A percentile compares a stretch with the other conserved stretches of the same genome.
phyloP scores from a whole-genome alignment of 768 basidiomycete species.

The Mycena kentingensis region DNA sequence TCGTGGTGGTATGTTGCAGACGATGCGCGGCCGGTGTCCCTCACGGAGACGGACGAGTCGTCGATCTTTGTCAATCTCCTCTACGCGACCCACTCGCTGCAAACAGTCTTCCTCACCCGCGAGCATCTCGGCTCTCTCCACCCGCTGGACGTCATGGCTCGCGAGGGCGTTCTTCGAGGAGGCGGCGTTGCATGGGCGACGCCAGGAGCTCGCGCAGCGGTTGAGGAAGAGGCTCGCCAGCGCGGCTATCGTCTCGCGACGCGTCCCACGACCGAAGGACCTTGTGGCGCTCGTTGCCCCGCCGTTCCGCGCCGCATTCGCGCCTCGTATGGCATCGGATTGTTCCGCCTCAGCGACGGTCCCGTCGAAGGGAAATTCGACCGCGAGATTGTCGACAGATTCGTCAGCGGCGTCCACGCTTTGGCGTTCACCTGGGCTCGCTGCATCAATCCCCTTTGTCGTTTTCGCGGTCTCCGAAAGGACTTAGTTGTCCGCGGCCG shows the following conservation, averaged over 20 bases:
- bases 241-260: neutral
- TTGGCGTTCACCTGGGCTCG: neutral
- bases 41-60: neutral
- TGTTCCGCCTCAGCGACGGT: neutral
- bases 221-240: neutral
- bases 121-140: neutral
- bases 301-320: neutral
- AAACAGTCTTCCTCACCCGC: neutral
- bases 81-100: neutral
- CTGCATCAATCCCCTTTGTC: neutral
- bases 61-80: neutral
- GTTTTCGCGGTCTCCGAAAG: neutral
- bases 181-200: neutral
- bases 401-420: neutral
- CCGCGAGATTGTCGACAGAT: neutral
- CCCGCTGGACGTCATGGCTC: neutral
- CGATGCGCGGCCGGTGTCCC: no score
- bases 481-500: neutral
- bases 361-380: neutral
- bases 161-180: neutral
- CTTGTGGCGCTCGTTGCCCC: neutral
- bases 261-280: neutral
- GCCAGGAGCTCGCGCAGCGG: neutral
- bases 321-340: neutral
- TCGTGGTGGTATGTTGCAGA: no score